Conservation (phyloP, 2,329 filamentous ascomycete genomes). For the Fusarium chaquense region DNA sequence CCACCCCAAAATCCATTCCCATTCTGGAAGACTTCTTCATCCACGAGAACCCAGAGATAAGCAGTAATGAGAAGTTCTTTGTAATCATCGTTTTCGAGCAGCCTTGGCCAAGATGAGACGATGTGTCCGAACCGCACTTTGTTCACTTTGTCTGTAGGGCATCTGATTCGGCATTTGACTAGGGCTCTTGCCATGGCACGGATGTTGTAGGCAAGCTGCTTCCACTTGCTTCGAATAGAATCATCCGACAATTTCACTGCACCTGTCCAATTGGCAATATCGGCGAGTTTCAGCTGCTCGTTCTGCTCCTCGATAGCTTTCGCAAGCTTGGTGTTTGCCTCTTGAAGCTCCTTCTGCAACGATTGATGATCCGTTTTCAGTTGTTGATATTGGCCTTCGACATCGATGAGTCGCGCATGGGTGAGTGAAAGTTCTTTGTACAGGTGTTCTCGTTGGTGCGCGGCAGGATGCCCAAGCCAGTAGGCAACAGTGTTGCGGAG, state of each 20-base stretch:
- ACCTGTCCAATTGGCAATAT: neutral
- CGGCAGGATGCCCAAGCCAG: neutral
- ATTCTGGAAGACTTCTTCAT: neutral
- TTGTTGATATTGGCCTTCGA: neutral
- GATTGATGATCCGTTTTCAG: neutral
- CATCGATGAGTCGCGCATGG: neutral
- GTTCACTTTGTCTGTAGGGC: rapidly evolving
- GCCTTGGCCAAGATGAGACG: neutral
- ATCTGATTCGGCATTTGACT: neutral
- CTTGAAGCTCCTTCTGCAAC: neutral
- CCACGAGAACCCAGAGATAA: neutral
- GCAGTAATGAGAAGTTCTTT: neutral
- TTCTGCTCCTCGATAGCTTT: neutral
- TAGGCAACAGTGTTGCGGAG: neutral
- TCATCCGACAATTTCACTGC: neutral
- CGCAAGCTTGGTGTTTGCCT: neutral
- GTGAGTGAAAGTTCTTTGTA: no score
- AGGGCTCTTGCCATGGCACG: neutral
- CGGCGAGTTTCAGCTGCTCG: neutral
- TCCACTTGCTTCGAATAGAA: conserved; percentile 4
- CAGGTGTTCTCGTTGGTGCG: neutral
- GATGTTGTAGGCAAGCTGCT: conserved; percentile 15
- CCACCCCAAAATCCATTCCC: neutral
- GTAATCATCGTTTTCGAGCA: neutral
- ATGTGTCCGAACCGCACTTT: neutral